Base-by-base conservation (phyloP, 2,329 filamentous ascomycete species). In the Venturia effusa region DNA sequence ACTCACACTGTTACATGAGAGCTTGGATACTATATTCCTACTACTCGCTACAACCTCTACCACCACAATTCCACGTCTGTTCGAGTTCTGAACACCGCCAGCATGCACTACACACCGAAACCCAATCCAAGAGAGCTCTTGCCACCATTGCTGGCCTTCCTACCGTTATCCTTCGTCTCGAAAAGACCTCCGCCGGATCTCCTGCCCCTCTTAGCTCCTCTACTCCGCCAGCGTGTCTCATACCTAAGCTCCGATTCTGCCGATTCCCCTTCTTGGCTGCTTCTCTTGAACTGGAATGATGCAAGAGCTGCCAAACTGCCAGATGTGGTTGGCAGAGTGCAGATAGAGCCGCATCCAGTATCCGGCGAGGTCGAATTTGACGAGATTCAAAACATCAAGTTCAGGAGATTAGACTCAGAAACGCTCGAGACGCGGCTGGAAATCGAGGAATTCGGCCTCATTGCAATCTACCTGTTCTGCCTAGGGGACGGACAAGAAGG, bases 281-380 rank as follows among this genome's bases (percentile, higher is more conserved):
- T 84, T 0, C 79, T 92, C 39, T 80, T 93, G 30, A 88, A 84
- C 71, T 92, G 90, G 78, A 84, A 89, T 69, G 70, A 79, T 8
- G 74, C 80, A 67, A 77, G 83, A 54, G 84, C 81, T 3, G 77
- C 81, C 39, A 82, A 79, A 67, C 79, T 93, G 22, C 79, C 81
- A n/a, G 78, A 83, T 65, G 77, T 88, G 17, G 84, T 85, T 39
- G 81, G 82, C 68, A 81, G 82, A 64, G 83, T 88, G 62, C 77
- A 81, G 57, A 78, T 93, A 39, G 88, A 92, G 73, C 88, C 88
- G n/a, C 90, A 94, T 70, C 90, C 90, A 3, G 84, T 88, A 4
- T 91, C 88, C 2, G 89, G 89, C 63, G 89, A 92, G 73, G 83
- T 93, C 63, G 89, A 93, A 75, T 75, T 92, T 24, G 86, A 89